Evolutionary conservation across 2,329 filamentous ascomycete genomes (phyloP), one percentile per base, ranked within the genome.

Genomic region (Lasiodiplodia hormozganensis): DNA sequence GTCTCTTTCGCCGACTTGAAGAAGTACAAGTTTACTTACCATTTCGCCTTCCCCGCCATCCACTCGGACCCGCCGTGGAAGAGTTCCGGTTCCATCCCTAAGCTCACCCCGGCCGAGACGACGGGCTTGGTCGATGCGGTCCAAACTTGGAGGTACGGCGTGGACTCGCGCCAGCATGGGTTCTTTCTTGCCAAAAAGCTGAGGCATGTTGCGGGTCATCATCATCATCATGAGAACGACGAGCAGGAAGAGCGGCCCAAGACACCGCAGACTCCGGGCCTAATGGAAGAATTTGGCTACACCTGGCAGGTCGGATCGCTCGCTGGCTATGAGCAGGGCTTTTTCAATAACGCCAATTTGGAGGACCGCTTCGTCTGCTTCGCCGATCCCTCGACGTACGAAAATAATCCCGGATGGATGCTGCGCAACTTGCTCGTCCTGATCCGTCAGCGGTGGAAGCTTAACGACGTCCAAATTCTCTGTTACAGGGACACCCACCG

Each of bases 1-100:
- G 88, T 98, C 56, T 97, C 93, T 18, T 99, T 93, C 78, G 95
- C 96, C 70, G 95, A 99, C 77, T 86, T 99, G 40, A 99, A 99
- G 80, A 97, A 96, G 77, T 98, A 98, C 82, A 93, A 90, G 71
- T 97, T 98, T 78, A 93, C 91, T n/a, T 98, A 98, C 81, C 97
- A 96, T 89, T 98, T 98, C 80, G 95, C 92, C 5, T 99, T 97
- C 76, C 96, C 96, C 0, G 94, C 95, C 18, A 85, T 99, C 54
- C 94, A 97, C 77, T 97, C 95, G 4, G 90, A 95, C 67, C 93
- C 93, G 1, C 84, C 86, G 34, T 99, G 96, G 96, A 90, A 88
- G 73, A 56, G 36, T 10, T 70, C 76, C 4, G 73, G 77, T 5
- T 75, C 76, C 23, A 70, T 71, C 3, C 74, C 84, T 2, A 79